Base-by-base conservation (phyloP, 129 eudicot genomes). In the Tagetes patula region DNA sequence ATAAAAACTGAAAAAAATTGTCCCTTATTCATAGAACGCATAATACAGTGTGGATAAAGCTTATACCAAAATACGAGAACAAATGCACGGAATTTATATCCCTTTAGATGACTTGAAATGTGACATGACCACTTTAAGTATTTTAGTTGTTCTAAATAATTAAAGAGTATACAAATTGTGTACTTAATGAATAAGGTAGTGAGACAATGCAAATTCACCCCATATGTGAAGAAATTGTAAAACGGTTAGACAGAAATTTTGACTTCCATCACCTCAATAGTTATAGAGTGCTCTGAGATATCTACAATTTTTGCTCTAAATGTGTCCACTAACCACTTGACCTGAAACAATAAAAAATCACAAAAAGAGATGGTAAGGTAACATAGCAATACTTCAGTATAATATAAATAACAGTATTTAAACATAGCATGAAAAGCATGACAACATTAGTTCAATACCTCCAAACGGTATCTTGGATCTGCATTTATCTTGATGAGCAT, bases 261-360 rank as follows among this genome's bases (percentile, higher is more conserved):
- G 41, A 36, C 47, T 50, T 49, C 32, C 68, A 68, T 82, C 85
- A 91, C 97, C 91, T 92, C 98, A 67, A 92, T 85, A 8, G 96
- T 89, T 48, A 92, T 77, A 8, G 90, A 87, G 12, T 89, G 76
- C 75, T 89, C 95, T 63, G 98, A 89, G 68, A 92, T 92, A 82
- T 92, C 96, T 52, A 92, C 98, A 73, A 89, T 87, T 80, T 62
- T 92, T 42, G 88, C 96, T 84, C 98, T 85, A 74, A 89, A 92
- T 67, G 87, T 84, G 83, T 89, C 98, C 77, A 92, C 98, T 73
- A 92, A 74, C 98, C 96, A 89, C 94, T 87, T 92, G 56, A 92
- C 86, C 97, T 92, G 87, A 54, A 82, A 59, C 42, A 47, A 65
- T 30, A 45, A 27, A 45, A 27, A 32, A 64, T 41, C 67, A 71